Evolutionary conservation across 352 stramenopile species (phyloP).

Genomic region (Aphanomyces astaci): DNA sequence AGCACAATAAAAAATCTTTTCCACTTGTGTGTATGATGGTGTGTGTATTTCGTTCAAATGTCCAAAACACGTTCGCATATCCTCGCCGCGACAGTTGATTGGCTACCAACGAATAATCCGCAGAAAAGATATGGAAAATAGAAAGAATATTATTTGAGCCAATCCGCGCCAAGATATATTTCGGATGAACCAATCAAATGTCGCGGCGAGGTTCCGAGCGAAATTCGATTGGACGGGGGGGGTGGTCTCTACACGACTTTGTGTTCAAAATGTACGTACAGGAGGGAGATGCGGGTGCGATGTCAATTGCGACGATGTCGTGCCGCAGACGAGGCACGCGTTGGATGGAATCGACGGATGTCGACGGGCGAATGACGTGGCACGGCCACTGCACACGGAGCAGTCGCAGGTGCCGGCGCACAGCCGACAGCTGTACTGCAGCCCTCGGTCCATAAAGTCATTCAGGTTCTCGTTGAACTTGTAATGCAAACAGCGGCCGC

Average conservation of each 20-base stretch:
- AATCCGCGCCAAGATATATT: too few relatives aligned
- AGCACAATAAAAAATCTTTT: too few relatives aligned
- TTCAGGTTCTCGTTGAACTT: background rate
- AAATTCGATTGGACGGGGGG: background rate
- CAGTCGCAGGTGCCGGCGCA: constrained; percentile 7
- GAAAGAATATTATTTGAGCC: too few relatives aligned
- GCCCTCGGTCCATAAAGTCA: background rate
- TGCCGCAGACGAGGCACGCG: background rate
- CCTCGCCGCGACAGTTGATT: too few relatives aligned
- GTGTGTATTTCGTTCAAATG: too few relatives aligned
- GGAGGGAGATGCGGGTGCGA: background rate
- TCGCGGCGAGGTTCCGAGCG: background rate
- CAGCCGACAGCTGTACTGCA: constrained; percentile 14
- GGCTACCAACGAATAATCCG: too few relatives aligned
- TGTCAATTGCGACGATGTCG: background rate
- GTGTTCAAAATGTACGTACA: background rate
- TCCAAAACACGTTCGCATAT: too few relatives aligned
- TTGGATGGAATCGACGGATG: background rate
- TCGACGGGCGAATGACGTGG: too few relatives aligned
- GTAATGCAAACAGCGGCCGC: background rate
- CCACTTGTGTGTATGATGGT: too few relatives aligned
- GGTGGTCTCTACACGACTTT: background rate
- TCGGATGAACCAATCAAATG: background rate
- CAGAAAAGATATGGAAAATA: too few relatives aligned
- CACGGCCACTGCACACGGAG: background rate